Evolutionary conservation across 2,329 filamentous ascomycete genomes (phyloP).

Genomic region (Escovopsis sp.): DNA sequence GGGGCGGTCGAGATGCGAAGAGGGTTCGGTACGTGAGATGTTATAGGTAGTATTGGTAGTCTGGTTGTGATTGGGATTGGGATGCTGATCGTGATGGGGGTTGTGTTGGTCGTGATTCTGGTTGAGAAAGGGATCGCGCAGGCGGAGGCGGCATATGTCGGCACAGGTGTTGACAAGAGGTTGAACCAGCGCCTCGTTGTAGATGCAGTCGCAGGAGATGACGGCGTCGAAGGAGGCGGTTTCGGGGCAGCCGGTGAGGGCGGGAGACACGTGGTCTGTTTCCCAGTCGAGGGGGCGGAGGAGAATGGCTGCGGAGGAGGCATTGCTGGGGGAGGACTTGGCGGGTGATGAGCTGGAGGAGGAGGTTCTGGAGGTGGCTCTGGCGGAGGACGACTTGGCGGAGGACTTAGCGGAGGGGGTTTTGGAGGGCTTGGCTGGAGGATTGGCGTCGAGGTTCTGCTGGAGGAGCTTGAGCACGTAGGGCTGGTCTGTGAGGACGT

Average conservation of each 20-base stretch:
- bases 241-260: constrained; percentile 20
- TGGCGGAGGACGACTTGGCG: background rate
- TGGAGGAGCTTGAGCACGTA: constrained; percentile 69
- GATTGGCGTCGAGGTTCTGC: constrained; percentile 57
- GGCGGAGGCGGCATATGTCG: constrained; percentile 52
- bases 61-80: too few species aligned
- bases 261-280: constrained; percentile 34
- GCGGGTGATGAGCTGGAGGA: background rate
- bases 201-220: constrained; percentile 85
- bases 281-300: constrained; percentile 75
- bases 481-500: constrained; percentile 73
- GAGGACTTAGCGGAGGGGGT: constrained; percentile 5
- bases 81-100: too few species aligned
- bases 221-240: constrained; percentile 50
- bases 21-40: too few species aligned
- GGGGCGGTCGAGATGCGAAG: too few species aligned
- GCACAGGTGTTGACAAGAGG: constrained; percentile 72
- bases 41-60: too few species aligned
- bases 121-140: background rate
- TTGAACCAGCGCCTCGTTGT: constrained; percentile 72
- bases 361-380: background rate
- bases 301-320: constrained; percentile 22
- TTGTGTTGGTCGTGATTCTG: background rate
- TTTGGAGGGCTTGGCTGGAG: too few species aligned
- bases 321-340: constrained; percentile 7